phyloP scores from a whole-genome alignment of 805 yeast genomes.

The Lachancea meyersii region DNA sequence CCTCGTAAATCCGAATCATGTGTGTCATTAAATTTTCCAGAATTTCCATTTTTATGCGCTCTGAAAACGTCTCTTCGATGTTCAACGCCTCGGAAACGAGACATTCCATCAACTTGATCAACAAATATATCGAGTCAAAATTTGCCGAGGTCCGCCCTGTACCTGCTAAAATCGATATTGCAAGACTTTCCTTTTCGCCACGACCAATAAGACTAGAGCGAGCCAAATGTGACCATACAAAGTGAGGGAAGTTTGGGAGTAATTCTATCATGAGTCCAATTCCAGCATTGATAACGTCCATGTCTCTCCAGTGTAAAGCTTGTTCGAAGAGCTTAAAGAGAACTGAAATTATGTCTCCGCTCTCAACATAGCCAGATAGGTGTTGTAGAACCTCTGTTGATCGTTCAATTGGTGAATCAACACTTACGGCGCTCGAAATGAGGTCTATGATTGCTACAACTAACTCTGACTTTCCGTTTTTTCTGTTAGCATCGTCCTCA shows the following conservation, averaged over 20 bases:
- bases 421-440: constrained; percentile 41
- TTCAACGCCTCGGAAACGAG: constrained; percentile 48
- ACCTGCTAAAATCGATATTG: constrained; percentile 57
- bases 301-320: constrained; percentile 50
- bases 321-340: constrained; percentile 63
- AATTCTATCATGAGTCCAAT: constrained; percentile 46
- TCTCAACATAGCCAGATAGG: constrained; percentile 41
- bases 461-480: constrained; percentile 36
- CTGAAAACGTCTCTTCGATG: constrained; percentile 34
- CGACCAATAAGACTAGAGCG: constrained; percentile 60
- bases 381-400: constrained; percentile 36
- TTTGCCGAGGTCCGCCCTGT: constrained; percentile 65
- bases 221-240: constrained; percentile 75
- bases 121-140: constrained; percentile 55
- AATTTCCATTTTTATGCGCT: constrained; percentile 46
- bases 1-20: constrained; percentile 64
- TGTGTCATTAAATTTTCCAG: constrained; percentile 50
- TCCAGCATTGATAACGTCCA: constrained; percentile 40
- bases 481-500: constrained; percentile 31
- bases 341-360: constrained; percentile 56
- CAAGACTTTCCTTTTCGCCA: constrained; percentile 59
- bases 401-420: constrained; percentile 33
- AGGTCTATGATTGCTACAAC: constrained; percentile 47
- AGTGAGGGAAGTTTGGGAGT: constrained; percentile 45
- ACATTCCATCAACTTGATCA: constrained; percentile 49